phyloP scores from a whole-genome alignment of 2,329 filamentous ascomycete genomes.

The Penicillium sp. region DNA sequence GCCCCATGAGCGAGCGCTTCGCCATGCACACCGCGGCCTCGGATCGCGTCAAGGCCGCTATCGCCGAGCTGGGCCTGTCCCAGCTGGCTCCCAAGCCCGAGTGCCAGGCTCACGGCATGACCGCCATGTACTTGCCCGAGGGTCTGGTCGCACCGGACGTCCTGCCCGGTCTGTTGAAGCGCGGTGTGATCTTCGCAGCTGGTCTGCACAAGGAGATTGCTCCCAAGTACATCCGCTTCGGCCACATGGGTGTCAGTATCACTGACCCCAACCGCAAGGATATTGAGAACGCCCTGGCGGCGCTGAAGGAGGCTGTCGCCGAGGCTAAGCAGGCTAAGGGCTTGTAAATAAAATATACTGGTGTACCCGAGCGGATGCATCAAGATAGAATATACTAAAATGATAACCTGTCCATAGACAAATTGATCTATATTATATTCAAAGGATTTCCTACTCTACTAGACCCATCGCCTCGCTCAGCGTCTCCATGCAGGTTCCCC shows the following conservation, averaged over 20 bases:
- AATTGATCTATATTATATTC: not conserved
- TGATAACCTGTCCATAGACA: not conserved
- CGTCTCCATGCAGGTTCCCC: not conserved
- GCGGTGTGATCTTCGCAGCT: conserved; percentile 88
- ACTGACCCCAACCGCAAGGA: conserved; percentile 74
- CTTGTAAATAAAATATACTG: conserved; percentile 22
- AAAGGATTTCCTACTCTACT: not conserved
- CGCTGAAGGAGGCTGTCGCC: conserved; percentile 66
- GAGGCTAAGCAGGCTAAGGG: conserved; percentile 65
- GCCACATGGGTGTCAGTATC: conserved; percentile 95
- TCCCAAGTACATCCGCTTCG: conserved; percentile 87
- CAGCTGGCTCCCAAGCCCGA: conserved; percentile 80
- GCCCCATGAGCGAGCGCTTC: conserved; percentile 76
- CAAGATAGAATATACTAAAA: not conserved
- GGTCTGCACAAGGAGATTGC: conserved; percentile 96
- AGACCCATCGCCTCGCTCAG: not conserved
- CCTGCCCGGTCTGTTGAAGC: conserved; percentile 76
- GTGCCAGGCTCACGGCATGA: conserved; percentile 96
- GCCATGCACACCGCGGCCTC: conserved; percentile 73
- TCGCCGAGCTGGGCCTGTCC: conserved; percentile 75
- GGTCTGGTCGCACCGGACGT: conserved; percentile 74
- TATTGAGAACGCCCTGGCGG: conserved; percentile 76
- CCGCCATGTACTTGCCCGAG: conserved; percentile 90
- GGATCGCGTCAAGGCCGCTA: conserved; percentile 78
- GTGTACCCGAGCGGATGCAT: not conserved